Evolutionary conservation across 2,329 filamentous ascomycete genomes (phyloP).

Genomic region (Arthrobotrys sphaeroides): DNA sequence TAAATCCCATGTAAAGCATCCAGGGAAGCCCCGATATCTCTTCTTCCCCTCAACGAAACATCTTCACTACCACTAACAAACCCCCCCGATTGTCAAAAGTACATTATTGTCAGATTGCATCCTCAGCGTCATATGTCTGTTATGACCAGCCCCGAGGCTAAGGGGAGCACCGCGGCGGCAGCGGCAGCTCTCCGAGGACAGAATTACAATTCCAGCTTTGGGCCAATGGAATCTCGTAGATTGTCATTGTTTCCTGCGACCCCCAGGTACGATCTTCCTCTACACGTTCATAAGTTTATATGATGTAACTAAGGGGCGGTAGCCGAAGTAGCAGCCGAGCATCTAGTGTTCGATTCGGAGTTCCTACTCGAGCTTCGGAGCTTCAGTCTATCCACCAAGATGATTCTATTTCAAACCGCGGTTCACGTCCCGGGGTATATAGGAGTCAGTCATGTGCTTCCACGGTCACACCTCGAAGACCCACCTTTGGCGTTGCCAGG

Average conservation of each 20-base stretch:
- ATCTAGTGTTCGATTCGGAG: constrained; percentile 17
- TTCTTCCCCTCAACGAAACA: too few species aligned
- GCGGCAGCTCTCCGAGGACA: constrained; percentile 32
- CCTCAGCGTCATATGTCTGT: not conserved
- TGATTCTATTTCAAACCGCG: constrained; percentile 2
- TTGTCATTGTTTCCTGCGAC: constrained; percentile 35
- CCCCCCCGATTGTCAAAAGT: not conserved
- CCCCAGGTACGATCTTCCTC: constrained; percentile 14
- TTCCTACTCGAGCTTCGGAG: constrained; percentile 25
- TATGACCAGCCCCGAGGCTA: constrained; percentile 20
- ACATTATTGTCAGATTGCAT: not conserved
- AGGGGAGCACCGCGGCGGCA: constrained; percentile 32
- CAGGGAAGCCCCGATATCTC: not conserved
- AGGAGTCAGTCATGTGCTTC: constrained; percentile 18
- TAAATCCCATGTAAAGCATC: not conserved
- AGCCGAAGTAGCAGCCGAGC: constrained; percentile 45
- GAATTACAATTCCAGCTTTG: constrained; percentile 1
- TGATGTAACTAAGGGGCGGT: too few species aligned
- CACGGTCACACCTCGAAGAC: constrained; percentile 3
- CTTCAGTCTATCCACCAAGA: constrained; percentile 36
- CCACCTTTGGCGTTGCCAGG: constrained; percentile 20
- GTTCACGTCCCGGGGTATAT: not conserved
- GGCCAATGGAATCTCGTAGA: constrained; percentile 12
- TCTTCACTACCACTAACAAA: too few species aligned
- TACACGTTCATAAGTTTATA: too few species aligned